Base-by-base conservation (phyloP, 495 filamentous ascomycete genomes). In the Amorphotheca resinae region DNA sequence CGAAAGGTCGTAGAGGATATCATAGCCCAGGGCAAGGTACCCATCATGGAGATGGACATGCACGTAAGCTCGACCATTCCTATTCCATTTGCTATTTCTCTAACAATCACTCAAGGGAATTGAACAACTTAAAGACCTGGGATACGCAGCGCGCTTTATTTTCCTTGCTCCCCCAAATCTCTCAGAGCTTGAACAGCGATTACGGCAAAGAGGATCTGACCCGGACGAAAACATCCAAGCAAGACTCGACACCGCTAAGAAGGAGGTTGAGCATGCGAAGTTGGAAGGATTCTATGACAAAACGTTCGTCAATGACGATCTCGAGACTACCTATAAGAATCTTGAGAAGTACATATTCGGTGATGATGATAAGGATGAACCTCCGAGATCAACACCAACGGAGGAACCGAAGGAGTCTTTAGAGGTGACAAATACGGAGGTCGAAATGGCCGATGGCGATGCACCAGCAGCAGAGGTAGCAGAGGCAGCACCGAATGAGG, bases 101-200 rank as follows among this genome's bases (percentile, higher is more conserved):
- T 45, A 23, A 46, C 16, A 31, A 16, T 26, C 17, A 38, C 75
- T 63, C 82, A 16, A 56, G 54, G 50, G 87, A 47, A 79, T 77
- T 48, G 83, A 70, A 67, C 87, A 81, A 61, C 74, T 86, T 33
- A 85, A 82, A 55, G 73, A 75, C 44, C 73, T 73, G 28, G 69
- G 78, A 49, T 74, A 83, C 40, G 66, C 76, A 40, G 80, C 83
- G 15, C 70, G 83, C 2, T 82, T 80, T 51, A 55, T 89, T 30
- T 84, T 89, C 57, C 61, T 93, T 35, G 64, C 73, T 8, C 82
- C 85, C 0, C 80, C 83, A 0, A 72, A 68, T 2, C 33, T 77
- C 17, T 71, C 82, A 20, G 66, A 70, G 14, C 61, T 87, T 11
- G 79, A 86, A 54, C 15, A 20, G 12, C 50, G 50, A 20, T 23